Conservation (phyloP, 2,329 filamentous ascomycete genomes). For the Apiospora hydei region DNA sequence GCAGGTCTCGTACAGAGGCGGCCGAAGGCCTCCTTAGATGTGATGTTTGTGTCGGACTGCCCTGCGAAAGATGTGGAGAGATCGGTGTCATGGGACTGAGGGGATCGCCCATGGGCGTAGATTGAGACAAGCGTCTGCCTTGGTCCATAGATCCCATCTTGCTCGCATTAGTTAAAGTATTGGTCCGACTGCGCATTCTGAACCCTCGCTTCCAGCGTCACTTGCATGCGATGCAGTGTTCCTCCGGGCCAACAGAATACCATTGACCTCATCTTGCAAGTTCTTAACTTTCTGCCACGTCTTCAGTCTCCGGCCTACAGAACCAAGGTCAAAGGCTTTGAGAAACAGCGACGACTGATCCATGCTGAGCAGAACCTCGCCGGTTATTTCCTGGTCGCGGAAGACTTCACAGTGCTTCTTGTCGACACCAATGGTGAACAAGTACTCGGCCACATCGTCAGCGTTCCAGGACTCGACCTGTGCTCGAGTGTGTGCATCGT, state of each 20-base stretch:
- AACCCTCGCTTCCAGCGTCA: conserved; percentile 64
- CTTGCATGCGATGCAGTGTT: conserved; percentile 65
- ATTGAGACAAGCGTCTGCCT: conserved; percentile 59
- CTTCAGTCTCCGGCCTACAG: conserved; percentile 86
- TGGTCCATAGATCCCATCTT: conserved; percentile 52
- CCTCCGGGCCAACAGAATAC: conserved; percentile 50
- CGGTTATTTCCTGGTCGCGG: conserved; percentile 92
- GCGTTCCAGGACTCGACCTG: conserved; percentile 85
- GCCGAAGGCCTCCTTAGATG: conserved; percentile 74
- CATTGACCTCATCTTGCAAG: conserved; percentile 85
- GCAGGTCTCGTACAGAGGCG: conserved; percentile 80
- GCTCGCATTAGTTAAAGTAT: conserved; percentile 60
- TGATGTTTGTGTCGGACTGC: conserved; percentile 55
- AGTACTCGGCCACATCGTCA: conserved; percentile 84
- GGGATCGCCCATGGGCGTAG: conserved; percentile 58
- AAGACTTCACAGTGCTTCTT: conserved; percentile 93
- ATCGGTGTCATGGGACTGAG: conserved; percentile 50
- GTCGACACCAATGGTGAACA: conserved; percentile 86
- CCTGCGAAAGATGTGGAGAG: conserved; percentile 48
- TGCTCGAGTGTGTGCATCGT: conserved; percentile 67
- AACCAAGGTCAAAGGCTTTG: conserved; percentile 92
- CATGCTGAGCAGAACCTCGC: conserved; percentile 92
- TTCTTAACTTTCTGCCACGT: conserved; percentile 97
- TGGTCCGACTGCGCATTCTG: conserved; percentile 61
- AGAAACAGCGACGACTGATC: conserved; percentile 94